These are phyloP conservation scores for Aciculosporium take DNA, from an alignment of 2,329 filamentous ascomycete species.

Conservation along the genomic window DNA sequence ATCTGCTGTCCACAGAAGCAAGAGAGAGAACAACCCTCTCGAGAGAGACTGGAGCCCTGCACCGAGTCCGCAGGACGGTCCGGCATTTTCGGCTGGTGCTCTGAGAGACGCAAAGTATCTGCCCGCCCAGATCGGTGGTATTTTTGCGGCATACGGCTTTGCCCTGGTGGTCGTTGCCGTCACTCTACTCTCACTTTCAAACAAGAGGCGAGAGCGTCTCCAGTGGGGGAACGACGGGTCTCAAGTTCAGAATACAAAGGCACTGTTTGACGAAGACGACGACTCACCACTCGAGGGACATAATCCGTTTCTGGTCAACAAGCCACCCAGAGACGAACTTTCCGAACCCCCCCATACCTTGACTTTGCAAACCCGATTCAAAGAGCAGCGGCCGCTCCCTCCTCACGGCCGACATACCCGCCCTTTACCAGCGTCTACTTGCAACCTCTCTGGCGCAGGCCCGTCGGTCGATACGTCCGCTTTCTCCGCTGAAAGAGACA, in stretches of 20 bases:
- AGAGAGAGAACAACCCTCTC: constrained; percentile 22
- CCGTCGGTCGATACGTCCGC: constrained; percentile 63
- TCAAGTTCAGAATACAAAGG: constrained; percentile 23
- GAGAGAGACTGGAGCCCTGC: constrained; percentile 31
- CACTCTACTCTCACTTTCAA: constrained; percentile 46
- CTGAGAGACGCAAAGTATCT: constrained; percentile 50
- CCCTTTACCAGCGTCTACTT: constrained; percentile 32
- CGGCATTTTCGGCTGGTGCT: constrained; percentile 43
- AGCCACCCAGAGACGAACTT: constrained; percentile 8
- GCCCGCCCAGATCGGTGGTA: constrained; percentile 68
- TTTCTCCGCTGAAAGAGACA: constrained; percentile 57
- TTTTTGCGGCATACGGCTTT: constrained; percentile 70
- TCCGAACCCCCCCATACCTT: constrained; percentile 39
- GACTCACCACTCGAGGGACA: constrained; percentile 9
- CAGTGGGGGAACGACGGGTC: constrained; percentile 36
- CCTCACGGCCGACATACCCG: constrained; percentile 27
- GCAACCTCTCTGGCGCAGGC: constrained; percentile 43
- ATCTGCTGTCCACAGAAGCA: constrained; percentile 5
- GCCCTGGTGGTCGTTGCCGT: constrained; percentile 61
- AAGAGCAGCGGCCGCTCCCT: constrained; percentile 4
- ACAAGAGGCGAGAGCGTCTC: constrained; percentile 38
- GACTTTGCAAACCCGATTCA: constrained; percentile 23
- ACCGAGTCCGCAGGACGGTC: constrained; percentile 45
- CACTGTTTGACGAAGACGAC: constrained; percentile 11
- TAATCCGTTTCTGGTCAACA: not conserved